Conservation (phyloP, 805 yeast genomes). For the Candida maris region DNA sequence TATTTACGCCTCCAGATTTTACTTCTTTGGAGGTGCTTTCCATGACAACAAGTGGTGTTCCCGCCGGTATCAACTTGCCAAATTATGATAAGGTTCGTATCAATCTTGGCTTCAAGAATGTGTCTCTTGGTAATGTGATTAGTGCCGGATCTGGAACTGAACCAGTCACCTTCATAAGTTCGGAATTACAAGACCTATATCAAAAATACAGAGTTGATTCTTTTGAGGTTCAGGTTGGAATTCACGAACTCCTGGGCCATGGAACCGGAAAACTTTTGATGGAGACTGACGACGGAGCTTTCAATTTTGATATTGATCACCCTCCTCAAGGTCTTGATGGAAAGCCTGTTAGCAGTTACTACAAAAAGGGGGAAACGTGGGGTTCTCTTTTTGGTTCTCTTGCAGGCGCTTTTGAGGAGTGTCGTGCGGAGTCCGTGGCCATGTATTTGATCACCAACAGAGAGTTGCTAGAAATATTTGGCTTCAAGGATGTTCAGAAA, state of each 20-base stretch:
- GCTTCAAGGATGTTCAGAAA: conserved; percentile 51
- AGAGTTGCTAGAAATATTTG: conserved; percentile 69
- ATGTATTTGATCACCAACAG: conserved; percentile 71
- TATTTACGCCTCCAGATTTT: conserved; percentile 89
- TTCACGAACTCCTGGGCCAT: conserved; percentile 87
- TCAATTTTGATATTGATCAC: conserved; percentile 63
- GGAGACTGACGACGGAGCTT: conserved; percentile 55
- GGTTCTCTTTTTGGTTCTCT: conserved; percentile 77
- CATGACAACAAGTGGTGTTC: conserved; percentile 85
- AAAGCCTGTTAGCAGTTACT: conserved; percentile 62
- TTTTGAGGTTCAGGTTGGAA: conserved; percentile 91
- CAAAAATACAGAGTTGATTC: conserved; percentile 74
- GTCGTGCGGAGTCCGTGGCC: conserved; percentile 90
- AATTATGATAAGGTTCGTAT: conserved; percentile 87
- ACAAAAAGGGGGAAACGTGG: conserved; percentile 85
- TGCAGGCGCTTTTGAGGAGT: conserved; percentile 89
- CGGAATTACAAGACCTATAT: conserved; percentile 51
- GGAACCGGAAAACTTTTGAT: conserved; percentile 81
- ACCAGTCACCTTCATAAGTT: conserved; percentile 62
- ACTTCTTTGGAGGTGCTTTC: conserved; percentile 87
- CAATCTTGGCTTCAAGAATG: conserved; percentile 83
- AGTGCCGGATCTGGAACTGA: conserved; percentile 69
- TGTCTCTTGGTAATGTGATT: conserved; percentile 81
- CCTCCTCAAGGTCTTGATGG: conserved; percentile 64
- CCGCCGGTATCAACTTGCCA: conserved; percentile 92